Percentiles rank a stretch among this genome's conserved stretches.
Conservation (phyloP, 176 grass and related monocot genomes). For the Oryza longistaminata region DNA sequence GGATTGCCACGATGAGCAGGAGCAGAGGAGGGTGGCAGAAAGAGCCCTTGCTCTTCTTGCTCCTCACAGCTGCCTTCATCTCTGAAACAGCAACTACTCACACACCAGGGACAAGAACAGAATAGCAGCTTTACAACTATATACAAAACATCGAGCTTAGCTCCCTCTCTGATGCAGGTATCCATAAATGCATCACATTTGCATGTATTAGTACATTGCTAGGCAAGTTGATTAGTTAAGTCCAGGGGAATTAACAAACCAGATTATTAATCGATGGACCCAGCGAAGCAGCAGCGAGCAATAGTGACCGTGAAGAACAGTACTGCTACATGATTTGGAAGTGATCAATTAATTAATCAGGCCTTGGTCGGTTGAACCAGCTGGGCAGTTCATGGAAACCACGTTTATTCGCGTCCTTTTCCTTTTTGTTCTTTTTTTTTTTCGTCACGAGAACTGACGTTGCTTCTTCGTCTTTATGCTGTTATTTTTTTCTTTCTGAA, state of each 20-base stretch:
- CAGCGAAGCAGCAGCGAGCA: slow-evolving; percentile 38
- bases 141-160: background rate
- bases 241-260: slow-evolving; percentile 39
- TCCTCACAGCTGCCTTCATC: slow-evolving; percentile 40
- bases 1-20: slow-evolving; percentile 43
- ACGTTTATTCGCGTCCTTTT: slow-evolving; percentile 27
- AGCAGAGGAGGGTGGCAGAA: slow-evolving; percentile 40
- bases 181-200: slow-evolving; percentile 4
- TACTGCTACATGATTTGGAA: slow-evolving; percentile 37
- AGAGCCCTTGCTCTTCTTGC: slow-evolving; percentile 29
- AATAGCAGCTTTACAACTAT: slow-evolving; percentile 22
- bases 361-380: slow-evolving; percentile 37
- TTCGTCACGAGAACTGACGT: slow-evolving; percentile 33
- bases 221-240: slow-evolving; percentile 19
- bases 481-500: slow-evolving; percentile 20
- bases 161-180: background rate
- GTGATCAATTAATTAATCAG: background rate
- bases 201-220: background rate
- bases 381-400: slow-evolving; percentile 44
- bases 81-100: background rate
- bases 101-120: background rate
- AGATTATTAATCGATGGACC: slow-evolving; percentile 22
- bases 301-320: slow-evolving; percentile 37
- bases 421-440: background rate
- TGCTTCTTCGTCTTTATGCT: slow-evolving; percentile 28